phyloP scores from a whole-genome alignment of 306 rosid species.

The Dalbergia oliveri region DNA sequence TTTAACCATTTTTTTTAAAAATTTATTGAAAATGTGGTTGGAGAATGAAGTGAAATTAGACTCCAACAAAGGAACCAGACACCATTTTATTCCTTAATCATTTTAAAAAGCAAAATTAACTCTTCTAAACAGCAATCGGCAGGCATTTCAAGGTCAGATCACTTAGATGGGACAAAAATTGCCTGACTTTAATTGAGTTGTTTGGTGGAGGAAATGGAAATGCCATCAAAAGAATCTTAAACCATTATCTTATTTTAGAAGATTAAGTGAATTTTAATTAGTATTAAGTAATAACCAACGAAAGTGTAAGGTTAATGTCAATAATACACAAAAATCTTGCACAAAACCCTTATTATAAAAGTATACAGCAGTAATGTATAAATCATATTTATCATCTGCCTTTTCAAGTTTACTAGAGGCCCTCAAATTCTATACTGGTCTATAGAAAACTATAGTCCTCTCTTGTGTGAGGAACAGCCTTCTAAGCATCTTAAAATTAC shows the following conservation, averaged over 20 bases:
- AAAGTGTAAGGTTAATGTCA: background rate
- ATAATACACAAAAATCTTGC: background rate
- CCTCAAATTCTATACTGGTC: background rate
- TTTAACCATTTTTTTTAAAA: background rate
- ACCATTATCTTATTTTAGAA: background rate
- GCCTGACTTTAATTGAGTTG: background rate
- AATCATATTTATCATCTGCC: background rate
- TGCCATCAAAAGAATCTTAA: slow-evolving; percentile 20
- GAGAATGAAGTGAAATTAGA: slow-evolving; percentile 7
- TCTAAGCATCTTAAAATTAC: background rate
- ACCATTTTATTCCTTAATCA: slow-evolving; percentile 34
- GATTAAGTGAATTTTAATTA: slow-evolving; percentile 4
- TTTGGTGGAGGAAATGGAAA: slow-evolving; percentile 34
- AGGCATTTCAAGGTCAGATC: slow-evolving; percentile 9
- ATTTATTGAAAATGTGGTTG: background rate
- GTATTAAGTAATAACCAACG: background rate
- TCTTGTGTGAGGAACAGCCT: background rate
- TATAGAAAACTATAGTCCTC: background rate
- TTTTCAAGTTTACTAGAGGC: background rate
- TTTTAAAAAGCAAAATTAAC: slow-evolving; percentile 29
- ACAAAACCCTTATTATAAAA: background rate
- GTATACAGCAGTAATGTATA: background rate
- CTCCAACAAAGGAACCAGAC: slow-evolving; percentile 14
- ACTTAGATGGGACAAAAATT: slow-evolving; percentile 33
- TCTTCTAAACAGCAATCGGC: slow-evolving; percentile 15